Base-by-base conservation (phyloP, 108 stramenopile genomes). In the Cylindrotheca fusiformis region DNA sequence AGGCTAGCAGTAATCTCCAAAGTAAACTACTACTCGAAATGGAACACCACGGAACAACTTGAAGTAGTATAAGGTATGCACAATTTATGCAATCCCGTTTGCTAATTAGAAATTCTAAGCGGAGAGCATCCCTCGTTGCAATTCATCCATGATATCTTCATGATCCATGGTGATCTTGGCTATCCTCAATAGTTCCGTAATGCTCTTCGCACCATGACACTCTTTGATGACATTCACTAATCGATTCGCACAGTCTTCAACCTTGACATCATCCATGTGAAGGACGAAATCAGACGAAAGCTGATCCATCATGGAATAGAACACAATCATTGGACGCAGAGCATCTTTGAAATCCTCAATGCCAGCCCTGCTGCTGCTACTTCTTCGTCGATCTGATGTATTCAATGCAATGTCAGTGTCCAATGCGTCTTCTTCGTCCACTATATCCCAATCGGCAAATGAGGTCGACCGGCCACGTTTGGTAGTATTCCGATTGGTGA, bases 231-330 rank as follows among this genome's bases (percentile, higher is more conserved):
- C 66, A 24, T 72, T 49, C 1, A 80, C 83, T 31, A 93, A 67
- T 12, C 71, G 81, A 52, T 77, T 65, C 0, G 85, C 75, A 27
- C 68, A 60, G 17, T 74, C 62, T 31, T 77, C 68, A 1, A 87
- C 79, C 22, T 62, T 62, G 50, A 68, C 76, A 49, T 93, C 91
- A 29, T 72, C 71, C 65, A 78, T 67, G 48, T 81, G 65, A 36
- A 71, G 54, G 20, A 71, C 59, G 60, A 85, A 93, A 29, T 79
- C 82, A 32, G 55, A 64, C 2, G 91, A 93, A 1, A 93, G 65
- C 28, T 82, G 77, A 67, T 88, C 85, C 47, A 90, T 74, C 21
- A 88, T 71, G 4, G 85, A 88, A 68, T 84, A 93, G 0, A 82
- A 65, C 8, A 72, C 76, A 46, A 93, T 75, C 85, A 90, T 84